Evolutionary conservation across 148 eudicot species (phyloP).

Genomic region (Arctostaphylos glauca): DNA sequence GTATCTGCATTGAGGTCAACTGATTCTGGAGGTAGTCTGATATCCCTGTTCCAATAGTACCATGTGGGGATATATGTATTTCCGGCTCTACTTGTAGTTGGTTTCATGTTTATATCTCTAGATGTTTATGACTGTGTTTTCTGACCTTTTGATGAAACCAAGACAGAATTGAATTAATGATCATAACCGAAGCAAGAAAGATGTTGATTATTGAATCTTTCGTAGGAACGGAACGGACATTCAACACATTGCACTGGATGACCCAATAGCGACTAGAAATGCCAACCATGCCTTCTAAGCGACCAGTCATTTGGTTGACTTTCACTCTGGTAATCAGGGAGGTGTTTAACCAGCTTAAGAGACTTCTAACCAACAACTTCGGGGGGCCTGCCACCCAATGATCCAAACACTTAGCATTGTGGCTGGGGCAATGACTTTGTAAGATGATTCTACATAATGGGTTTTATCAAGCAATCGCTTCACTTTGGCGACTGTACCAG

Average conservation of each 20-base stretch:
- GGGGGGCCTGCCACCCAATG: neutral
- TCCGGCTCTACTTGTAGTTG: neutral
- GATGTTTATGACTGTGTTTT: neutral
- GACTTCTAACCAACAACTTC: neutral
- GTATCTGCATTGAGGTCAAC: slow-evolving; percentile 44
- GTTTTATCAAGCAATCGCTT: neutral
- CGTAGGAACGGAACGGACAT: too few species aligned
- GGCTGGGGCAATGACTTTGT: neutral
- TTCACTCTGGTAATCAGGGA: slow-evolving; percentile 6
- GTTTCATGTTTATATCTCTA: neutral
- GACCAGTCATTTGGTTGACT: neutral
- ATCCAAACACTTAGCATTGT: neutral
- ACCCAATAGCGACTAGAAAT: neutral
- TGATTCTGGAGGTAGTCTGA: slow-evolving; percentile 52
- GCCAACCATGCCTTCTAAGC: neutral
- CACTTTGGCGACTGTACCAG: neutral
- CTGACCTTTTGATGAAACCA: neutral
- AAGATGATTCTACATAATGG: neutral
- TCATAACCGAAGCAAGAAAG: too few species aligned
- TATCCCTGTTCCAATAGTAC: neutral
- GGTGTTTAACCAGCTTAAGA: neutral
- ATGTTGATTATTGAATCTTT: too few species aligned
- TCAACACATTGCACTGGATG: too few species aligned
- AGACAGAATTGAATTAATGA: too few species aligned
- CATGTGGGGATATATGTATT: neutral